Conservation (phyloP, 176 grass and related monocot species). For the Triticum timopheevii region DNA sequence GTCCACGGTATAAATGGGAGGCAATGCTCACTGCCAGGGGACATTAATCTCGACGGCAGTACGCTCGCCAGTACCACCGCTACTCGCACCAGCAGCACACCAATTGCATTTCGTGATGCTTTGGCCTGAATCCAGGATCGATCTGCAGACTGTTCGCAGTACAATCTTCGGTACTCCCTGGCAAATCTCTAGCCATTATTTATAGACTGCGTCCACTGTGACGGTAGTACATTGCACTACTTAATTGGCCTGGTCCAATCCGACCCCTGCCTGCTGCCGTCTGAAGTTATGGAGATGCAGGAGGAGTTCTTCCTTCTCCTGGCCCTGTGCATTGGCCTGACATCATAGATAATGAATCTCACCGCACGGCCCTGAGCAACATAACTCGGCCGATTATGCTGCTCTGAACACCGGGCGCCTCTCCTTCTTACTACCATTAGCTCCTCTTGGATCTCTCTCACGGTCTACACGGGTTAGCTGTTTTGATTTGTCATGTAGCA, state of each 20-base stretch:
- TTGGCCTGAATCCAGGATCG: background rate
- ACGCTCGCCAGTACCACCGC: background rate
- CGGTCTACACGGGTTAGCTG: background rate
- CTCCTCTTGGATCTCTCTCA: background rate
- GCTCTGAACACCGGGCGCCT: background rate
- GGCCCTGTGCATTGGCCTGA: background rate
- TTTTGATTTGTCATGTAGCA: background rate
- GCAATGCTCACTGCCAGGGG: background rate
- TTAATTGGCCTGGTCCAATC: slow-evolving; percentile 14
- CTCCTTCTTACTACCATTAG: background rate
- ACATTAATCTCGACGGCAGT: background rate
- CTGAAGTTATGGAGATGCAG: slow-evolving; percentile 13
- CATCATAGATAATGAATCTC: background rate
- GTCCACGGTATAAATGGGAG: background rate
- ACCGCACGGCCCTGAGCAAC: slow-evolving; percentile 17
- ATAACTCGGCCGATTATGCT: background rate
- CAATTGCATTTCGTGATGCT: no score
- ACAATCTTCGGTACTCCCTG: background rate
- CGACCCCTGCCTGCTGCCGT: background rate
- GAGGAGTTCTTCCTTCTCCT: background rate
- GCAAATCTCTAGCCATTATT: slow-evolving; percentile 18
- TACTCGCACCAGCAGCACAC: background rate
- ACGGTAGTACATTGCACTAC: background rate
- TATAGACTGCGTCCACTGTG: background rate
- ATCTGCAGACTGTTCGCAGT: background rate